A percentile compares a stretch with the other conserved stretches of the same genome.
Conservation (phyloP, 441 rosid genomes). For the Jatropha podagrica region DNA sequence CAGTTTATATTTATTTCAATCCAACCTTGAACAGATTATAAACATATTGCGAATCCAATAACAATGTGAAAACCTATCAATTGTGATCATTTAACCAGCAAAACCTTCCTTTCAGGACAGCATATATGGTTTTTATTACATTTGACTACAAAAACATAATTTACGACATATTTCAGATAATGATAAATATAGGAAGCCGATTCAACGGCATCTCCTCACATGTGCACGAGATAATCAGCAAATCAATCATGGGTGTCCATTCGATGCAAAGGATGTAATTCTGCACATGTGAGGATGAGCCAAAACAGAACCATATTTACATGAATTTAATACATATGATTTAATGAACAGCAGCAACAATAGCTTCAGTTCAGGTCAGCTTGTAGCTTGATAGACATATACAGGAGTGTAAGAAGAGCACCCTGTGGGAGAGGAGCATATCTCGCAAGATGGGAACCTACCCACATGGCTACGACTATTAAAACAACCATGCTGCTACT, state of each 20-base stretch:
- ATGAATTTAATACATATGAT: background rate
- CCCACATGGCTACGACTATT: constrained; percentile 71
- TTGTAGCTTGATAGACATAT: constrained; percentile 88
- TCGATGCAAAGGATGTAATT: background rate
- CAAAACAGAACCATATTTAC: background rate
- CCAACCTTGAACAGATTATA: background rate
- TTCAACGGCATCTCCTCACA: background rate
- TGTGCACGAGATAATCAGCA: background rate
- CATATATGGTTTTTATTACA: background rate
- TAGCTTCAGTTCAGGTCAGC: constrained; percentile 43
- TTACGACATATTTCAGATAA: constrained; percentile 1
- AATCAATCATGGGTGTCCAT: background rate
- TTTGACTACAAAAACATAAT: background rate
- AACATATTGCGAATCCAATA: background rate
- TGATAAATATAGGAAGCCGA: background rate
- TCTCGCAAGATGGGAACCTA: constrained; percentile 74
- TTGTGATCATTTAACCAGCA: background rate
- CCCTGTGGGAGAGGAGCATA: constrained; percentile 82
- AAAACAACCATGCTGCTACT: constrained; percentile 72
- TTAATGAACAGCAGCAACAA: background rate
- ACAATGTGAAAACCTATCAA: background rate
- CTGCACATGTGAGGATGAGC: background rate
- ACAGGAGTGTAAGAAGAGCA: constrained; percentile 72
- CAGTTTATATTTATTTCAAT: background rate
- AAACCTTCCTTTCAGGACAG: background rate